Base-by-base conservation (phyloP, 208 protist genomes). In the Trypanosoma scelopori region DNA sequence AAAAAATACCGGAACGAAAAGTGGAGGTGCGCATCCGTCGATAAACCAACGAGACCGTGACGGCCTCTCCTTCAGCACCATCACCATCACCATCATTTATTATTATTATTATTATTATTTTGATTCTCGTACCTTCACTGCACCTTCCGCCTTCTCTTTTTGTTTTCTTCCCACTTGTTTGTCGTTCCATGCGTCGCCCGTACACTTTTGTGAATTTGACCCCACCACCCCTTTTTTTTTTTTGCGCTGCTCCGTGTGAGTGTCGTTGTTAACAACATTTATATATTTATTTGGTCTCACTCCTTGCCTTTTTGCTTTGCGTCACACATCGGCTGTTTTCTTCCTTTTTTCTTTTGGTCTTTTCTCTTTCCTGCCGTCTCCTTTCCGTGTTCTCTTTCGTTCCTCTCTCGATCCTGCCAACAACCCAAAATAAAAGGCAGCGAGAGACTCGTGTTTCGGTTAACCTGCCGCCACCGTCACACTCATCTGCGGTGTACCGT, bases 301-400 rank as follows among this genome's bases (percentile, higher is more conserved):
- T 41, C 65, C 22, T 58, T 23, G 11, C 48, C 69, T 58, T 65
- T 49, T 51, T 20, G 49, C 45, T 22, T 47, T 55, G 0, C 46
- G 12, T 72, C 42, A 55, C 69, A 35, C 18, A 32, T 56, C 62
- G 23, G 32, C 37, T 51, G n/a, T 59, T 32, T 37, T 55, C 48
- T 46, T 68, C 43, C 67, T 47, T 59, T 22, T 28, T 23, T 61
- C 39, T 42, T 76, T 28, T 69, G 43, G 39, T 49, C 66, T 25
- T 43, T 67, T 66, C 53, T 50, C 61, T 32, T 65, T 77, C 22
- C 30, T 55, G 22, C n/a, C 55, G 20, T 41, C 55, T 45, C 42
- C 30, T 62, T 35, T 37, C 47, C 43, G 27, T 55, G 5, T 55
- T 52, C n/a, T 41, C 23, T 20, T 43, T 62, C 51, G n/a, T 51